Evolutionary conservation across 2,329 filamentous ascomycete genomes (phyloP).

Genomic region (Didymella arachidicola): DNA sequence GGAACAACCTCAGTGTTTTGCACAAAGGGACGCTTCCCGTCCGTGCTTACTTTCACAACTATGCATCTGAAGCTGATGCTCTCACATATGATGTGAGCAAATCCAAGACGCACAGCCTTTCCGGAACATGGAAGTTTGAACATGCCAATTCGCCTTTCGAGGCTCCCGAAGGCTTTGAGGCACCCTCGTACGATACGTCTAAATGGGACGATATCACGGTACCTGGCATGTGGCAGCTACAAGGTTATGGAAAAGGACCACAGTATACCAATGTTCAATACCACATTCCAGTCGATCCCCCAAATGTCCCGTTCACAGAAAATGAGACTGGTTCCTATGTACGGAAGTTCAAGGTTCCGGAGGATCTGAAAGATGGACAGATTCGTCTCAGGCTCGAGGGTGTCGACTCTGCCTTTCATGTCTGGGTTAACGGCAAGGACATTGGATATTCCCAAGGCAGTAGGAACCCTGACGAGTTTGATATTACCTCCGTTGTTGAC

Average conservation of each 20-base stretch:
- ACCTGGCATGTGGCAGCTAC: conserved; percentile 74
- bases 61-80: conserved; percentile 59
- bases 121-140: conserved; percentile 52
- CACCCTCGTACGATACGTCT: conserved; percentile 45
- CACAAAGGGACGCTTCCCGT: conserved; percentile 67
- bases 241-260: conserved; percentile 69
- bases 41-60: conserved; percentile 65
- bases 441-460: conserved; percentile 74
- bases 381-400: conserved; percentile 73
- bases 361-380: conserved; percentile 60
- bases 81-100: conserved; percentile 51
- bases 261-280: conserved; percentile 75
- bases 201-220: conserved; percentile 65
- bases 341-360: conserved; percentile 63
- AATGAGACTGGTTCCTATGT: conserved; percentile 72
- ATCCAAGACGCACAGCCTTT: conserved; percentile 44
- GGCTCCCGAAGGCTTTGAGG: conserved; percentile 47
- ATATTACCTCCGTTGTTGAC: conserved; percentile 64
- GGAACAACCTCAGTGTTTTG: conserved; percentile 67
- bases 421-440: conserved; percentile 70
- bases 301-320: conserved; percentile 64
- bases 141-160: conserved; percentile 48
- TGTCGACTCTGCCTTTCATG: conserved; percentile 74
- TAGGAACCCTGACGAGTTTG: conserved; percentile 74
- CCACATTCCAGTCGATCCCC: conserved; percentile 71